phyloP scores from a whole-genome alignment of 1,139 yeast genomes.

The Arxiozyma slooffiae region DNA sequence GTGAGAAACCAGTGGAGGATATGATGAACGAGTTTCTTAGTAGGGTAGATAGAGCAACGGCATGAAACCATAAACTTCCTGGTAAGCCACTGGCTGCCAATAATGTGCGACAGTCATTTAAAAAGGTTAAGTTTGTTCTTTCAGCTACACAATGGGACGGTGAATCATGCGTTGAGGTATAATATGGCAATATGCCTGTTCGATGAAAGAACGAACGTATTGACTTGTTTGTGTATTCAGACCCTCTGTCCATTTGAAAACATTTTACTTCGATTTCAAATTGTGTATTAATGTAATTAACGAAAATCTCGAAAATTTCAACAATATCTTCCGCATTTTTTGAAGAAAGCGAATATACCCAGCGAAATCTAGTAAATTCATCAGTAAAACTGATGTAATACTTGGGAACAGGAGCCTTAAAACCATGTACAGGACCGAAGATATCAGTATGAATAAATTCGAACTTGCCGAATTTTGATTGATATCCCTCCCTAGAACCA shows the following conservation, averaged over 20 bases:
- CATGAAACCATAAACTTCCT: constrained; percentile 8
- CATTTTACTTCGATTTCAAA: constrained; percentile 1
- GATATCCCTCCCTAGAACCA: constrained; percentile 6
- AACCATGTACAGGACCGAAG: constrained; percentile 8
- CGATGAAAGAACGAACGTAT: constrained; percentile 1
- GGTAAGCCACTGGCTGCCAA: constrained; percentile 6
- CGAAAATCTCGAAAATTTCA: too few species aligned
- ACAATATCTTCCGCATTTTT: too few species aligned
- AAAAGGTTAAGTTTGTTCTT: constrained; percentile 7
- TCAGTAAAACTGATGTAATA: too few species aligned
- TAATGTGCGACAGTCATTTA: constrained; percentile 11
- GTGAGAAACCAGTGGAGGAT: constrained; percentile 4
- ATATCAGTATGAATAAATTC: constrained; percentile 9
- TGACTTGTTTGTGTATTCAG: constrained; percentile 8
- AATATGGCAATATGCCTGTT: constrained; percentile 7
- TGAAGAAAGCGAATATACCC: too few species aligned
- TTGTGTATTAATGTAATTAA: background rate
- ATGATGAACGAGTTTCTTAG: constrained; percentile 7
- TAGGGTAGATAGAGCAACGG: constrained; percentile 7
- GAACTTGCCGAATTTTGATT: constrained; percentile 3
- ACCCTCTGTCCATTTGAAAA: constrained; percentile 9
- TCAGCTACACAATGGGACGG: constrained; percentile 11
- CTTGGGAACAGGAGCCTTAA: too few species aligned
- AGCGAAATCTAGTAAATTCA: too few species aligned
- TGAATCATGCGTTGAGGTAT: constrained; percentile 8